phyloP scores from a whole-genome alignment of 1,284 basidiomycete species.

The Trametes sp. region DNA sequence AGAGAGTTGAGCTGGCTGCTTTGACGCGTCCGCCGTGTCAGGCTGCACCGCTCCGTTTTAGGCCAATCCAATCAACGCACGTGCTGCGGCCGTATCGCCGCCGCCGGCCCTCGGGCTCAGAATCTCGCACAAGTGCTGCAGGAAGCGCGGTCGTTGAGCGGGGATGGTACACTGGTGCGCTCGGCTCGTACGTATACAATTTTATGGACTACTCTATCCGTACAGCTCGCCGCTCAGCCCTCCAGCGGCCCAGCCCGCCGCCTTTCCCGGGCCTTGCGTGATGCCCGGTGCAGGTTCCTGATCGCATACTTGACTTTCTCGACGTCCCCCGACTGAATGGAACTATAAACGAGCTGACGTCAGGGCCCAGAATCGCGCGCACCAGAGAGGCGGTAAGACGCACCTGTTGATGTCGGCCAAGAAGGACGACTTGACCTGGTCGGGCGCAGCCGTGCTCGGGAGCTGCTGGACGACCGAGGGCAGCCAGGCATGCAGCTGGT shows the following conservation, averaged over 20 bases:
- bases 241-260: constrained; percentile 58
- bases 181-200: constrained; percentile 25
- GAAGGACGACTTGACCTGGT: constrained; percentile 79
- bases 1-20: constrained; percentile 32
- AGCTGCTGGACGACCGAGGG: constrained; percentile 76
- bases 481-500: constrained; percentile 77
- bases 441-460: constrained; percentile 67
- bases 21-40: constrained; percentile 21
- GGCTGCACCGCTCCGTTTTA: constrained; percentile 27
- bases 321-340: constrained; percentile 66
- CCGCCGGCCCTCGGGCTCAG: constrained; percentile 17
- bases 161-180: constrained; percentile 15
- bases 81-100: constrained; percentile 12
- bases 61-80: constrained; percentile 25
- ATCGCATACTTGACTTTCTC: constrained; percentile 86
- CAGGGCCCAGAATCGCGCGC: constrained; percentile 9
- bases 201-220: constrained; percentile 17
- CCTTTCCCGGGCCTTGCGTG: constrained; percentile 73
- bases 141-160: neutral
- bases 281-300: constrained; percentile 66
- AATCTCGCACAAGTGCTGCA: constrained; percentile 12
- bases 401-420: constrained; percentile 77
- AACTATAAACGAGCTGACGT: constrained; percentile 49
- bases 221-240: constrained; percentile 35
- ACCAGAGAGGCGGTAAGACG: neutral